These are phyloP conservation scores for Aspergillus glaucus DNA, from an alignment of 2,329 filamentous ascomycete species.

Conservation along the genomic window DNA sequence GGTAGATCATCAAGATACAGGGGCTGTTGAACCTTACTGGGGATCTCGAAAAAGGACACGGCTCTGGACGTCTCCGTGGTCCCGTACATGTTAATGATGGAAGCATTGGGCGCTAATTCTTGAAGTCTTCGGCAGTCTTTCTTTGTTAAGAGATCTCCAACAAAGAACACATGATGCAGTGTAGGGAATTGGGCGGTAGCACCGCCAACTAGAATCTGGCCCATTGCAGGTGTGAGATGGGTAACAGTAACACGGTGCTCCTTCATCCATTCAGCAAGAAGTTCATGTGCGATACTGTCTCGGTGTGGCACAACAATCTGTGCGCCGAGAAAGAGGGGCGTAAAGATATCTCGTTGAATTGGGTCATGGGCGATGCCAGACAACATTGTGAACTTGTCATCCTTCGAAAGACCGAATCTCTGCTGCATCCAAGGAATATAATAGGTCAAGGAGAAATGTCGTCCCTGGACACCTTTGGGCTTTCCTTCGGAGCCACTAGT, in stretches of 20 bases:
- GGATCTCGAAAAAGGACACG: conserved; percentile 77
- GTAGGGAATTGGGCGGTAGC: conserved; percentile 69
- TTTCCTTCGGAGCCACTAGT: conserved; percentile 68
- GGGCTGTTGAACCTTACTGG: conserved; percentile 58
- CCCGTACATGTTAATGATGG: conserved; percentile 81
- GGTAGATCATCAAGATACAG: conserved; percentile 58
- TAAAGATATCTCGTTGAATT: conserved; percentile 69
- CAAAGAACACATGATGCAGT: conserved; percentile 78
- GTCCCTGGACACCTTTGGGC: conserved; percentile 80
- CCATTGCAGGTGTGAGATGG: conserved; percentile 94
- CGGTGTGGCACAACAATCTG: conserved; percentile 69
- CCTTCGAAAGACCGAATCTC: conserved; percentile 65
- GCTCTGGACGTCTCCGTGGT: conserved; percentile 78
- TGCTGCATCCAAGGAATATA: conserved; percentile 95
- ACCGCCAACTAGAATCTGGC: conserved; percentile 84
- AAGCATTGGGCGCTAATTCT: conserved; percentile 65
- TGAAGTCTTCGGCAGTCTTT: conserved; percentile 74
- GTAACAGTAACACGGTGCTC: conserved; percentile 68
- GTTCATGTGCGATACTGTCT: conserved; percentile 82
- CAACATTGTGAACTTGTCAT: conserved; percentile 74
- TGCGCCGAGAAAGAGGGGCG: conserved; percentile 78
- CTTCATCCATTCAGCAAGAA: conserved; percentile 80
- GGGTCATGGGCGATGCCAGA: conserved; percentile 69
- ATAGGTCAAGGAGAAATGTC: conserved; percentile 77
- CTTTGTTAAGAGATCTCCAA: conserved; percentile 83